A percentile compares a stretch with the other conserved stretches of the same genome.
Conservation (phyloP, 805 yeast genomes). For the Wickerhamomyces bovis region DNA sequence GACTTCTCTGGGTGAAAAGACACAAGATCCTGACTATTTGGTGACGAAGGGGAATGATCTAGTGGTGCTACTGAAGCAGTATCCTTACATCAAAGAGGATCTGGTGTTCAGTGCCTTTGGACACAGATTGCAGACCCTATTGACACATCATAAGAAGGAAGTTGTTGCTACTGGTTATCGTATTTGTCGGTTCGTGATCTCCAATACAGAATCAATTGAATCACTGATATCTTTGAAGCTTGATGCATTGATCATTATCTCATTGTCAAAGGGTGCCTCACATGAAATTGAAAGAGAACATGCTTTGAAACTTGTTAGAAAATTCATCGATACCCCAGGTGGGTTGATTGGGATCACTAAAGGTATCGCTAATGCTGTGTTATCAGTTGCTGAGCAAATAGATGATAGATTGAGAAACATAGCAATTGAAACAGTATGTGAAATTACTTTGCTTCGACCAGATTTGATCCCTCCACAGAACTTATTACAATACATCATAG, state of each 20-base stretch:
- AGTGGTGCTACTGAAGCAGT: slow-evolving; percentile 45
- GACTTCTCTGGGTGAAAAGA: slow-evolving; percentile 47
- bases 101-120: slow-evolving; percentile 54
- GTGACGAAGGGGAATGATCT: slow-evolving; percentile 63
- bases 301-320: slow-evolving; percentile 65
- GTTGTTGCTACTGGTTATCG: slow-evolving; percentile 75
- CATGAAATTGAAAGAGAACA: slow-evolving; percentile 64
- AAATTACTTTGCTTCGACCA: slow-evolving; percentile 41
- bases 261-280: slow-evolving; percentile 54
- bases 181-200: slow-evolving; percentile 58
- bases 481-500: slow-evolving; percentile 43
- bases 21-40: slow-evolving; percentile 41
- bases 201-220: slow-evolving; percentile 47
- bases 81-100: slow-evolving; percentile 60
- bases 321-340: slow-evolving; percentile 46
- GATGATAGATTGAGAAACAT: slow-evolving; percentile 45
- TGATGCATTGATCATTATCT: slow-evolving; percentile 56
- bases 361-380: slow-evolving; percentile 63
- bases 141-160: slow-evolving; percentile 51
- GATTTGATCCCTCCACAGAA: slow-evolving; percentile 33
- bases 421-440: slow-evolving; percentile 49
- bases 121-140: slow-evolving; percentile 50
- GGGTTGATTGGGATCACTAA: slow-evolving; percentile 50
- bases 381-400: slow-evolving; percentile 51
- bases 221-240: slow-evolving; percentile 48